These are phyloP conservation scores for Microbotryomycetes sp. DNA, from an alignment of 1,284 basidiomycete species.

Conservation along the genomic window DNA sequence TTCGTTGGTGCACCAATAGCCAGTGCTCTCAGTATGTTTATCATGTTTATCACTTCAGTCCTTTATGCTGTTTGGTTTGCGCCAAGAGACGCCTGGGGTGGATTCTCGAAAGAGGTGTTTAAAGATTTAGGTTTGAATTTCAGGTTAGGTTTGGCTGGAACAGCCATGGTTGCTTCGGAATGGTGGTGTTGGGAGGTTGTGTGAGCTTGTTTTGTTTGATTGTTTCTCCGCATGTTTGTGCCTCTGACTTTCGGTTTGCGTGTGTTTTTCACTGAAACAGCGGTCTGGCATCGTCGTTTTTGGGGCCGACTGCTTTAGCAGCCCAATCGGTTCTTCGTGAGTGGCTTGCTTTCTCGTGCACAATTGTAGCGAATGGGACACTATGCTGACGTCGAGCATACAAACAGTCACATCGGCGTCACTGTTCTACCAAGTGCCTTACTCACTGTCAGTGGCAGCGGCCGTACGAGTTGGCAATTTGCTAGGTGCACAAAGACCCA, in stretches of 20 bases:
- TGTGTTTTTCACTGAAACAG: constrained; percentile 12
- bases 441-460: constrained; percentile 42
- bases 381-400: too few species aligned
- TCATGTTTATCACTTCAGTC: constrained; percentile 60
- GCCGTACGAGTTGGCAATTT: constrained; percentile 44
- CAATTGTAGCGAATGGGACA: neutral
- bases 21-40: constrained; percentile 79
- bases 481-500: constrained; percentile 42
- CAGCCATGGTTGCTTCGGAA: constrained; percentile 57
- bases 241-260: constrained; percentile 9
- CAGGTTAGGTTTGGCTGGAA: constrained; percentile 66
- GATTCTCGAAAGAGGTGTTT: constrained; percentile 60
- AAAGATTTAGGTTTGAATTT: constrained; percentile 65
- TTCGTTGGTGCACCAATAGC: constrained; percentile 91
- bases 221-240: neutral
- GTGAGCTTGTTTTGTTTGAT: constrained; percentile 51
- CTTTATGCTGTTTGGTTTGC: constrained; percentile 68
- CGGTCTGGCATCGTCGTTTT: constrained; percentile 35
- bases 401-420: constrained; percentile 29
- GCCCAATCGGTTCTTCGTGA: constrained; percentile 47
- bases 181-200: constrained; percentile 91
- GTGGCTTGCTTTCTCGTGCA: neutral
- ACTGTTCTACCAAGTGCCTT: constrained; percentile 42
- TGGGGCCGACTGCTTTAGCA: constrained; percentile 51
- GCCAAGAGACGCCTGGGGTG: constrained; percentile 76